Conservation (phyloP, 164 flowering plant genomes). For the Warburgia ugandensis region DNA sequence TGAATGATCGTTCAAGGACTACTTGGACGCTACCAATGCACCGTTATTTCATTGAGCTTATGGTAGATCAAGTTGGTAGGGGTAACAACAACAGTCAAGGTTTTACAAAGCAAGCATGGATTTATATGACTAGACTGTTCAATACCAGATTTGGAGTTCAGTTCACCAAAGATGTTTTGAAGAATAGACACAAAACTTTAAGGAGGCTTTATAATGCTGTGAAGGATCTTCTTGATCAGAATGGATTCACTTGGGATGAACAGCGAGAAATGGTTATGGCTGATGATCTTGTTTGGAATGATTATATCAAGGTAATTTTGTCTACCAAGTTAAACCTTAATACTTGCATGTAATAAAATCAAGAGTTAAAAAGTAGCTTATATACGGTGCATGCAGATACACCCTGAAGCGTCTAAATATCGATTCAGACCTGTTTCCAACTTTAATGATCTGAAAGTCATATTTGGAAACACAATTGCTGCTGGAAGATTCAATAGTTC, state of each 20-base stretch:
- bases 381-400: constrained; percentile 10
- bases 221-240: neutral
- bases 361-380: too few relatives aligned
- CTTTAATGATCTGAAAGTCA: constrained; percentile 8
- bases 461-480: constrained; percentile 6
- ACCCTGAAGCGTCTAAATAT: constrained; percentile 14
- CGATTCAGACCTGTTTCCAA: constrained; percentile 7
- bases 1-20: too few relatives aligned
- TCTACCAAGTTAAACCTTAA: too few relatives aligned
- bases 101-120: constrained; percentile 3
- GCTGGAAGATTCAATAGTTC: constrained; percentile 12
- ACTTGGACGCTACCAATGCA: neutral
- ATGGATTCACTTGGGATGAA: constrained; percentile 3
- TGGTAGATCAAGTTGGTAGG: neutral
- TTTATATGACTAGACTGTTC: neutral
- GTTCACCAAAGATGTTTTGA: neutral
- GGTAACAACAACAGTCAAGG: neutral
- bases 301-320: neutral
- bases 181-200: neutral
- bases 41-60: neutral
- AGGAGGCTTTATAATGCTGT: neutral
- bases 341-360: too few relatives aligned
- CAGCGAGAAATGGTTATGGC: neutral
- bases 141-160: neutral
- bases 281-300: neutral